Evolutionary conservation across 208 protist genomes (phyloP), one percentile per base, ranked within the genome.

Genomic region (Leishmania tarentolae): DNA sequence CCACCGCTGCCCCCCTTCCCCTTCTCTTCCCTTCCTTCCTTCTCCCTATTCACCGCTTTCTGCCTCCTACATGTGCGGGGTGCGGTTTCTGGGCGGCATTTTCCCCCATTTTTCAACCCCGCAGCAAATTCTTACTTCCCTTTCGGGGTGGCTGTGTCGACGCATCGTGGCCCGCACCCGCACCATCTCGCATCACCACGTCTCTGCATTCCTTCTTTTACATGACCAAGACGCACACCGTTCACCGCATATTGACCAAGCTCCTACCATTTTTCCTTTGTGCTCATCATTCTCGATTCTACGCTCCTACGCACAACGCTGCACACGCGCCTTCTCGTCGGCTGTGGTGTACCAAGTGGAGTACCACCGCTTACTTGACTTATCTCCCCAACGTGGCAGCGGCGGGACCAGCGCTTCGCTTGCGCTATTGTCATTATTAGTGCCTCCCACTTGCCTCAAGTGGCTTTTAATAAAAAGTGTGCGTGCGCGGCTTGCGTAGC

Each of bases 31-130:
- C 6, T 53, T 15, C 50, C 77, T 44, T 7, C 28, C 47, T 31
- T 37, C 31, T 57, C 17, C 75, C 44, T 63, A n/a, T 74, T 85
- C 50, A 57, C 50, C 40, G 69, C 61, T 81, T 80, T 79, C 31
- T 37, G 47, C 47, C 47, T 52, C 47, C 47, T 61, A n/a, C 56
- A 31, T 61, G 6, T 24, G 56, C 56, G 56, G 56, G 24, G n/a
- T 31, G 24, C 9, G 24, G 7, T 61, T 61, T 13, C 4, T 0
- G 56, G 56, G 28, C n/a, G 24, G 50, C 44, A 47, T 59, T 74
- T 72, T 28, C 37, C 31, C 68, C 40, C 7, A 13, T 11, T 8
- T 11, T 61, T 61, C 56, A 0, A 61, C 24, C 21, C 0, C n/a
- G 19, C 24, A n/a, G 6, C 31, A 24, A 57, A 8, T 66, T 15